A percentile compares a stretch with the other conserved stretches of the same genome.
Conservation (phyloP, 805 yeast genomes). For the Cyberlindnera xylosilytica region DNA sequence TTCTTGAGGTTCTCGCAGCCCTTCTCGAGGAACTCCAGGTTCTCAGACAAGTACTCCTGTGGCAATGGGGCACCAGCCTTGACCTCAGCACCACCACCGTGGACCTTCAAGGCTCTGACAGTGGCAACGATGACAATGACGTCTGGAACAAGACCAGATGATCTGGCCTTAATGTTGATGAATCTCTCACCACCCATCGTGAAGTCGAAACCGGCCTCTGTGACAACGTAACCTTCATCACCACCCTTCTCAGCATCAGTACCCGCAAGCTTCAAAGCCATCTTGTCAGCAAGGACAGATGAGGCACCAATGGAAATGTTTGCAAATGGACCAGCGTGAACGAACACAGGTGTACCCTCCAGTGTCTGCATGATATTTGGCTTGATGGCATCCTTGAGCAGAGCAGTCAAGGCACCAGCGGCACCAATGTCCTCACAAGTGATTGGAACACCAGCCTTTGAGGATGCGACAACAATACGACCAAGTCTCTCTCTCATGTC, state of each 20-base stretch:
- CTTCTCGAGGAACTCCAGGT: conserved; percentile 60
- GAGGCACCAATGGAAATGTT: conserved; percentile 86
- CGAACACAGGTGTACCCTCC: conserved; percentile 85
- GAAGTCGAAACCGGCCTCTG: conserved; percentile 88
- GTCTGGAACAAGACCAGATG: conserved; percentile 77
- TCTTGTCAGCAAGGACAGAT: conserved; percentile 75
- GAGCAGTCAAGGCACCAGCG: conserved; percentile 83
- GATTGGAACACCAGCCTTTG: conserved; percentile 64
- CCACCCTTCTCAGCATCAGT: conserved; percentile 44
- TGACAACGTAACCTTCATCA: conserved; percentile 72
- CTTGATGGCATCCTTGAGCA: conserved; percentile 77
- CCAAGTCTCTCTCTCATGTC: conserved; percentile 77
- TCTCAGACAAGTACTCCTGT: conserved; percentile 41
- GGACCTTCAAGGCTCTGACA: conserved; percentile 78
- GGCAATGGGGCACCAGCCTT: conserved; percentile 83
- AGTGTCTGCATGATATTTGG: conserved; percentile 86
- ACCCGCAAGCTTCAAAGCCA: conserved; percentile 78
- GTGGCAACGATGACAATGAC: conserved; percentile 81
- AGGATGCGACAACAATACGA: conserved; percentile 69
- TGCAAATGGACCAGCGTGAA: conserved; percentile 89
- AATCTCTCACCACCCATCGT: conserved; percentile 92
- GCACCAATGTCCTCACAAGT: conserved; percentile 83
- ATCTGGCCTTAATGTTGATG: conserved; percentile 75
- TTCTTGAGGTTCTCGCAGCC: conserved; percentile 78
- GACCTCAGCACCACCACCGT: conserved; percentile 88